phyloP scores from a whole-genome alignment of 306 rosid genomes.

The Trichosanthes cucumerina region DNA sequence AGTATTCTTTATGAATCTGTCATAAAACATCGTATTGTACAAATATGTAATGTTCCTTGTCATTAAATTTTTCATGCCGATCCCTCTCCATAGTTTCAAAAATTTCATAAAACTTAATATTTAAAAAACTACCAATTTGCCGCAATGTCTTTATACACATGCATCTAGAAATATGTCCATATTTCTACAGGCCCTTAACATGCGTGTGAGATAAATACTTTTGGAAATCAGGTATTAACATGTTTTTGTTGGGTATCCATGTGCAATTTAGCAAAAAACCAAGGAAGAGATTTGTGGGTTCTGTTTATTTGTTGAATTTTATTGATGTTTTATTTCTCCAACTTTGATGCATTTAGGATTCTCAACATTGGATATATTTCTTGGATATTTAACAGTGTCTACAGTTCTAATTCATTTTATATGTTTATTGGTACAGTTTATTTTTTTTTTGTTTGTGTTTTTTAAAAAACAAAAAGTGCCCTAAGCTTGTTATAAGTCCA shows the following conservation, averaged over 20 bases:
- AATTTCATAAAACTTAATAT: neutral
- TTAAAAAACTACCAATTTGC: neutral
- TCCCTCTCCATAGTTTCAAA: neutral
- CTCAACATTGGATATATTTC: neutral
- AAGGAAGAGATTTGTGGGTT: neutral
- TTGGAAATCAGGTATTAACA: neutral
- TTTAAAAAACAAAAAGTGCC: neutral
- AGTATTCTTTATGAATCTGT: neutral
- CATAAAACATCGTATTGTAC: neutral
- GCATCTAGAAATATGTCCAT: neutral
- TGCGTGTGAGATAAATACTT: neutral
- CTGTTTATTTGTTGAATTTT: neutral
- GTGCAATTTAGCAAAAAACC: neutral
- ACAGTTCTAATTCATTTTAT: neutral
- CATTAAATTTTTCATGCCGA: neutral
- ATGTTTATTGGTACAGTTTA: neutral
- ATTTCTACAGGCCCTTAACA: too few relatives aligned
- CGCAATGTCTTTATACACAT: neutral
- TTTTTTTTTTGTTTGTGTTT: too few relatives aligned
- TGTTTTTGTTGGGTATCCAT: neutral
- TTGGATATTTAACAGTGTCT: neutral
- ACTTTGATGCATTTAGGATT: neutral
- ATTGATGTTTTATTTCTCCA: neutral
- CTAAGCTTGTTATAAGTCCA: neutral
- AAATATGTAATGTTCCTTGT: neutral